A percentile compares a stretch with the other conserved stretches of the same genome.
phyloP scores from a whole-genome alignment of 73 alveolate genomes.

The Tetrahymena borealis region DNA sequence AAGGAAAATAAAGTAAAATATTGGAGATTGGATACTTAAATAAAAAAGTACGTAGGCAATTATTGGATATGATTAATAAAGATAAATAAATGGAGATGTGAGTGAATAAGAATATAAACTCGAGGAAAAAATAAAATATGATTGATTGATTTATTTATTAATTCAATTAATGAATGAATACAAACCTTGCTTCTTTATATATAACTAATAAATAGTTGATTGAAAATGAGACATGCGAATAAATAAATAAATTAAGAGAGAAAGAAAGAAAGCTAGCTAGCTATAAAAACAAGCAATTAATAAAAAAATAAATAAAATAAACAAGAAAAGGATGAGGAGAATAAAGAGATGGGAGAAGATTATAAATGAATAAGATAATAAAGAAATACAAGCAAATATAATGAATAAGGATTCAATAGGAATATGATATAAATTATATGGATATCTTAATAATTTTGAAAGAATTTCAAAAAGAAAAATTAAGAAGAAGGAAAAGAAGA shows the following conservation, averaged over 20 bases:
- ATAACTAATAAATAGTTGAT: background rate
- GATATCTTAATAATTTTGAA: background rate
- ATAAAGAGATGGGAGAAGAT: background rate
- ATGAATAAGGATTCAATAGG: background rate
- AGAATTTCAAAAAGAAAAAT: background rate
- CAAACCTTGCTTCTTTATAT: no score
- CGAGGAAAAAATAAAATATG: background rate
- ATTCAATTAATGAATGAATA: background rate
- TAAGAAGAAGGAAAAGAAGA: constrained; percentile 1
- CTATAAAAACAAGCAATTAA: background rate
- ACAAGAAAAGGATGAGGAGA: no score
- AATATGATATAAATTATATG: background rate
- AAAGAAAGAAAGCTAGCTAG: no score
- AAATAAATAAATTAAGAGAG: background rate
- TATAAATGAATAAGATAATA: background rate
- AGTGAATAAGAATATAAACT: background rate
- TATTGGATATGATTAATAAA: no score
- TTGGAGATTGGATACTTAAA: no score
- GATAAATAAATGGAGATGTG: no score
- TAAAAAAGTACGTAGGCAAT: no score
- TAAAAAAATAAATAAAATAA: background rate
- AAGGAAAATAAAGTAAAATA: no score
- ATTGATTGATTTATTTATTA: background rate
- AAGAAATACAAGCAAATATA: background rate
- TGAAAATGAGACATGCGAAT: no score